These are phyloP conservation scores for Quercus glauca DNA, from an alignment of 306 rosid genomes.

Conservation along the genomic window DNA sequence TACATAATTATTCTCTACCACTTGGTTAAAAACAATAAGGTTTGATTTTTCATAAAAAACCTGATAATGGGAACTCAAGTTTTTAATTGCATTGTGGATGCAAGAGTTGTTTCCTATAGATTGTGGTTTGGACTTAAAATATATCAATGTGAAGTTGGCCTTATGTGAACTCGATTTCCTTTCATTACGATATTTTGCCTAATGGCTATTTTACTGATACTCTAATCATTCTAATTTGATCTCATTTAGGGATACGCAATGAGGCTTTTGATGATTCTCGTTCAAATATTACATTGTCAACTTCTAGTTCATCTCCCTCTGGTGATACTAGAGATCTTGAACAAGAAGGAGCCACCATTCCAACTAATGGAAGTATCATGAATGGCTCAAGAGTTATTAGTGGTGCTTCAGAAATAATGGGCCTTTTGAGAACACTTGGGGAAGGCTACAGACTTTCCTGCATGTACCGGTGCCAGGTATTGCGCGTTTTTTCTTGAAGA, in stretches of 20 bases:
- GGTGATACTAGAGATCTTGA: constrained; percentile 60
- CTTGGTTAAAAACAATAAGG: neutral
- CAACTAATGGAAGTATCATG: constrained; percentile 46
- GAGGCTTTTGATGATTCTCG: constrained; percentile 75
- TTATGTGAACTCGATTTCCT: neutral
- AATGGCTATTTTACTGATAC: constrained; percentile 2
- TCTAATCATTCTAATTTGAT: constrained; percentile 13
- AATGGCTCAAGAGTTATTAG: constrained; percentile 53
- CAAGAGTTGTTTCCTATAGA: neutral
- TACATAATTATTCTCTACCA: neutral
- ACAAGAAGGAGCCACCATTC: constrained; percentile 45
- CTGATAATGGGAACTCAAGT: neutral
- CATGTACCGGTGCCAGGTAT: constrained; percentile 89
- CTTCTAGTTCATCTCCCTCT: constrained; percentile 51
- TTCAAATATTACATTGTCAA: constrained; percentile 43
- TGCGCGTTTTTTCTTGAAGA: constrained; percentile 17
- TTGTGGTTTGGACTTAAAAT: constrained; percentile 9
- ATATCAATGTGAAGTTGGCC: neutral
- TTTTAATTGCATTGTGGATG: neutral
- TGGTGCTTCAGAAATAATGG: constrained; percentile 72
- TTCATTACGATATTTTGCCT: neutral
- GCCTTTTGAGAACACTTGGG: constrained; percentile 81
- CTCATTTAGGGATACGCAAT: constrained; percentile 57
- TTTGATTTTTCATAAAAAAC: neutral
- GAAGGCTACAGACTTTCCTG: constrained; percentile 92